These are phyloP conservation scores for Eutypa lata DNA, from an alignment of 2,329 filamentous ascomycete species.

Conservation along the genomic window DNA sequence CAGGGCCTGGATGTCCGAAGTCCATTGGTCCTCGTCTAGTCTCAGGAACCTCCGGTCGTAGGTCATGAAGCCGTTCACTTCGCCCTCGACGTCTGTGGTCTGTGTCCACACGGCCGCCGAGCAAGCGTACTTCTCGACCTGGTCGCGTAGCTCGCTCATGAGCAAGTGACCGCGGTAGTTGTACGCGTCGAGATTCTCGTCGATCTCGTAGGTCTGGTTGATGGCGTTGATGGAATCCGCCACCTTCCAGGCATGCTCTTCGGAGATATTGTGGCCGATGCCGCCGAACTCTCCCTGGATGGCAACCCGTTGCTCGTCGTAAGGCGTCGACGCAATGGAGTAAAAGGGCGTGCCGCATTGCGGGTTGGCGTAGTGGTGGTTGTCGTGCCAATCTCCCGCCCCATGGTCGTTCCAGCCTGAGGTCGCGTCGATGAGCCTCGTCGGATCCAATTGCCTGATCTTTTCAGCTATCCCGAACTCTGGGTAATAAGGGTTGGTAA, in stretches of 20 bases:
- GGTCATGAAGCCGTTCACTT: constrained; percentile 69
- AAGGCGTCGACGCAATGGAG: constrained; percentile 52
- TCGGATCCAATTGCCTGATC: constrained; percentile 58
- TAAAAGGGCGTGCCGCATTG: constrained; percentile 71
- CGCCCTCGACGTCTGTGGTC: constrained; percentile 71
- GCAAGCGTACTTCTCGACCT: constrained; percentile 60
- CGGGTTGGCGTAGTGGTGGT: constrained; percentile 69
- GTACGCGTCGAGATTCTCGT: constrained; percentile 55
- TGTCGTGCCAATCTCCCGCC: constrained; percentile 65
- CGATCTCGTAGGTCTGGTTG: constrained; percentile 66
- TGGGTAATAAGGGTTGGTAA: constrained; percentile 44
- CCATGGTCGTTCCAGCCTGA: constrained; percentile 68
- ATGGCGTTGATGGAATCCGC: constrained; percentile 55
- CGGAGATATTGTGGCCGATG: constrained; percentile 61
- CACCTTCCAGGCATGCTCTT: constrained; percentile 65
- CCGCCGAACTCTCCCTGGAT: constrained; percentile 72
- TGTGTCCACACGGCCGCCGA: constrained; percentile 70
- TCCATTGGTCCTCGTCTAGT: constrained; percentile 57
- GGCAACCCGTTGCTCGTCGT: constrained; percentile 58
- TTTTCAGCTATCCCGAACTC: constrained; percentile 55
- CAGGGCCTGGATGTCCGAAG: constrained; percentile 54
- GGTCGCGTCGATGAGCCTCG: constrained; percentile 59
- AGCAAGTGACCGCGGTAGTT: constrained; percentile 63
- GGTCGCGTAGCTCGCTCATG: constrained; percentile 58
- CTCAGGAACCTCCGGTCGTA: constrained; percentile 63